Evolutionary conservation across 768 basidiomycete genomes (phyloP).

Genomic region (Arthromyces matolae): DNA sequence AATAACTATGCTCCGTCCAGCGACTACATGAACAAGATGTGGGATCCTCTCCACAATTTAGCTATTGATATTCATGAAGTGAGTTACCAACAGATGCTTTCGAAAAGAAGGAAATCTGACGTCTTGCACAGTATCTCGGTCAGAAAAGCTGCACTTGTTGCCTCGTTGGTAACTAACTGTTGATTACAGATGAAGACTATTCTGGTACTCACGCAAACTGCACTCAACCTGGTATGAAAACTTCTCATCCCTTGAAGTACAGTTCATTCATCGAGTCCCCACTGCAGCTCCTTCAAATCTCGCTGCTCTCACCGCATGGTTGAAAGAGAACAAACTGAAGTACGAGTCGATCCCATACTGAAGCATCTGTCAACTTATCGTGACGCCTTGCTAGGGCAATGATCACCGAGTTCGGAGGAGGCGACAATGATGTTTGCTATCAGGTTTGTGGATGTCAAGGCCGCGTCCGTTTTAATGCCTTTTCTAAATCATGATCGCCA

Average conservation of each 20-base stretch:
- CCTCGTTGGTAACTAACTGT: neutral
- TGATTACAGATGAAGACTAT: constrained; percentile 35
- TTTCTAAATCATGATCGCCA: neutral
- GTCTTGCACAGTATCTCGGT: constrained; percentile 3
- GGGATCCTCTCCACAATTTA: constrained; percentile 37
- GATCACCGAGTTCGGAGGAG: constrained; percentile 44
- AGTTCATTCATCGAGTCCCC: neutral
- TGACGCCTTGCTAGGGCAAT: constrained; percentile 30
- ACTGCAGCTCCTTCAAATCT: constrained; percentile 35
- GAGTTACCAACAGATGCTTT: neutral
- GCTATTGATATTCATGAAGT: constrained; percentile 48
- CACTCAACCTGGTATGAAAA: constrained; percentile 37
- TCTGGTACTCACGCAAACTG: constrained; percentile 40
- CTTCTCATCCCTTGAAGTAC: neutral
- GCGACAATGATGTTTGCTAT: constrained; percentile 40
- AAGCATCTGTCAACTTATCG: neutral
- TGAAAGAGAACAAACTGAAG: constrained; percentile 41
- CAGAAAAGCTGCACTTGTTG: neutral
- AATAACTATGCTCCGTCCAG: constrained; percentile 34
- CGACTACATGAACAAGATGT: constrained; percentile 38
- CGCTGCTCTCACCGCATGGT: constrained; percentile 38
- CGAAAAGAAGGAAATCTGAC: no score
- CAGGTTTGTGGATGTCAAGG: constrained; percentile 21
- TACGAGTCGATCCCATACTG: constrained; percentile 4
- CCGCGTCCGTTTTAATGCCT: no score